Evolutionary conservation across 768 basidiomycete genomes (phyloP).

Genomic region (Fomitopsis pulvina): DNA sequence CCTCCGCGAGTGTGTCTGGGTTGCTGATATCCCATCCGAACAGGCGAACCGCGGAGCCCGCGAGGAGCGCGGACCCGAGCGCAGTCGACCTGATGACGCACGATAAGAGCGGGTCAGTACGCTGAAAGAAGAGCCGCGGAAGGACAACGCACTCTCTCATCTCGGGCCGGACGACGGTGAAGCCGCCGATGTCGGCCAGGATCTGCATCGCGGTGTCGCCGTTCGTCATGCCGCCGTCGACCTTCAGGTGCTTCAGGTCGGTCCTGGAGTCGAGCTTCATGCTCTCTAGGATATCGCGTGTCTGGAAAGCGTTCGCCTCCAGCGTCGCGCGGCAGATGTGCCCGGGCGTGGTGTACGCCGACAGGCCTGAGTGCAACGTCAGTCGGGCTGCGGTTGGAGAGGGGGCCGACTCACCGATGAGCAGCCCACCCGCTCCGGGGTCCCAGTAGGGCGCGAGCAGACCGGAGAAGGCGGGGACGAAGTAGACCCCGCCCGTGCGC

Average conservation of each 20-base stretch:
- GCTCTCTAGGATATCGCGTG: constrained; percentile 89
- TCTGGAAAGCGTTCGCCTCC: constrained; percentile 96
- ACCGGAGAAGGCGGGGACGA: constrained; percentile 95
- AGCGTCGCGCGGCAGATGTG: constrained; percentile 94
- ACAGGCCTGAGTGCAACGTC: constrained; percentile 45
- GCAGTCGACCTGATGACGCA: constrained; percentile 70
- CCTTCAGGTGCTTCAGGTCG: constrained; percentile 80
- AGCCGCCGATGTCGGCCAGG: constrained; percentile 86
- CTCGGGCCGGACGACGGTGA: constrained; percentile 85
- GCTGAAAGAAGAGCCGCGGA: not conserved
- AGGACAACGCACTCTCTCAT: constrained; percentile 82
- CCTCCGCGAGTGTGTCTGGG: constrained; percentile 77
- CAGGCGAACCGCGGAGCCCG: constrained; percentile 79
- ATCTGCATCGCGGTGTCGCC: constrained; percentile 84
- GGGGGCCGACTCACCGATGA: constrained; percentile 52
- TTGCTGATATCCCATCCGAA: constrained; percentile 89
- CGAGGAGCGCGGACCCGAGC: constrained; percentile 89
- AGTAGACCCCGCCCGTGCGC: constrained; percentile 87
- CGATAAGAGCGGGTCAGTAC: not conserved
- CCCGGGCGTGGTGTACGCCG: constrained; percentile 83
- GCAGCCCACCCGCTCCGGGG: constrained; percentile 76
- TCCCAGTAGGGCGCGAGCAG: constrained; percentile 99
- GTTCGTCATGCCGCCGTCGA: constrained; percentile 99
- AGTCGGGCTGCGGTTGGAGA: not conserved
- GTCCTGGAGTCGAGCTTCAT: constrained; percentile 88